Evolutionary conservation across 495 filamentous ascomycete species (phyloP), one percentile per base, ranked within the genome.

Genomic region (Penicillium ochrochloron): DNA sequence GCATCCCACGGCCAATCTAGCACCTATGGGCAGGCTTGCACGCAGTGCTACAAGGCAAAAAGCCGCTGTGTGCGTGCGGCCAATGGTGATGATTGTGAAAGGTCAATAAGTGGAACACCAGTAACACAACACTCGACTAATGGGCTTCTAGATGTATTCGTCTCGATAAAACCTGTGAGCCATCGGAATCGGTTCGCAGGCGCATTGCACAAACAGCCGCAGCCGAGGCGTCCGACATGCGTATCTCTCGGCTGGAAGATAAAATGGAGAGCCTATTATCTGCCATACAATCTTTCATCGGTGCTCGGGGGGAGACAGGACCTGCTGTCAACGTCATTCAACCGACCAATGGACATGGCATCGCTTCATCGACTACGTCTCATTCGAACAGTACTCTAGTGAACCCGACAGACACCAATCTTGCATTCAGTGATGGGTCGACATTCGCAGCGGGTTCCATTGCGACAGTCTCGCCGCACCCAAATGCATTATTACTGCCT

Each of bases 181-280:
- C 75, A 21, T 70, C 76, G 44, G 64, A 71, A 21, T 68, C 77
- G 35, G 58, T 71, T 57, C 73, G 77, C 59, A 73, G 66, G 56
- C 77, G 75, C 10, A 68, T 64, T 65, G 39, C 60, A 34, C 60
- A 66, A n/a, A 46, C 42, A 46, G 42, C 19, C 14, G 66, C 67
- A 2, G 69, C 70, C 37, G 77, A 72, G 19, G 42, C n/a, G 53
- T 73, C 83, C 7, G 81, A 82, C 62, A 73, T 69, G 51, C 82
- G 81, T 35, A 76, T 85, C 55, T 78, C 83, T 39, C 71, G 75
- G 19, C 74, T 86, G 12, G 80, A 83, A 57, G 71, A 67, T 51
- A 75, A 68, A 56, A 70, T 75, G 59, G 73, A 75, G n/a, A 68
- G 50, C 10, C 55, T 75, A 31, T 34, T 72, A 37, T 64, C 69